Percentiles rank a stretch among this genome's conserved stretches.
phyloP scores from a whole-genome alignment of 2,329 filamentous ascomycete genomes.

The Leptographium lundbergii region DNA sequence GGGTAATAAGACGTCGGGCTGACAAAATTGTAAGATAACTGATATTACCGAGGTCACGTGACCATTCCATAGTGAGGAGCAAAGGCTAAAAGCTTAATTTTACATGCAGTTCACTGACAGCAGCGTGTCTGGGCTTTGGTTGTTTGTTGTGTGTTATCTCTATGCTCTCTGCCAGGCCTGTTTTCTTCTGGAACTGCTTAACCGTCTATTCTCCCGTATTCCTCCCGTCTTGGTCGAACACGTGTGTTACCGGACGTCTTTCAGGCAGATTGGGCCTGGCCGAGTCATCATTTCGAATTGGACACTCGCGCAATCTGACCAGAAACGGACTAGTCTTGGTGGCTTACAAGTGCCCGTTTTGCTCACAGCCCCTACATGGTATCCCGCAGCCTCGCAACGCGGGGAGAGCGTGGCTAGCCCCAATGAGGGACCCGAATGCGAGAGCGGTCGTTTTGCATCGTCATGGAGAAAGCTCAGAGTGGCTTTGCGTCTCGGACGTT shows the following conservation, averaged over 20 bases:
- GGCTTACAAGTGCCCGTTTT: neutral
- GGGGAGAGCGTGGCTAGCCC: neutral
- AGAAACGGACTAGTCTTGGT: constrained; percentile 1
- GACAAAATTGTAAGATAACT: no score
- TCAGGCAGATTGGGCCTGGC: neutral
- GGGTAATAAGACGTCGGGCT: neutral
- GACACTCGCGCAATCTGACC: constrained; percentile 4
- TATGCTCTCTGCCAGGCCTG: neutral
- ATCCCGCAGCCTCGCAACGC: neutral
- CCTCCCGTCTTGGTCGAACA: neutral
- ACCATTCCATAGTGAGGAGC: neutral
- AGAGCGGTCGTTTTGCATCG: neutral
- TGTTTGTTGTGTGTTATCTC: neutral
- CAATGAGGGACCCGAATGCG: neutral
- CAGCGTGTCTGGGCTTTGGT: no score
- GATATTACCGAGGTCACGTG: neutral
- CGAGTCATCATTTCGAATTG: neutral
- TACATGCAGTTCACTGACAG: neutral
- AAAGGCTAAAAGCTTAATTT: neutral
- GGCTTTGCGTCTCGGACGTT: neutral
- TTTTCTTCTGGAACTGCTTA: no score
- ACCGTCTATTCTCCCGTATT: neutral
- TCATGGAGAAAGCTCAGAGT: neutral
- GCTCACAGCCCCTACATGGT: neutral
- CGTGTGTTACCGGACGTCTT: neutral